Base-by-base conservation (phyloP, 2,329 filamentous ascomycete species). In the Penicillium brevicompactum region DNA sequence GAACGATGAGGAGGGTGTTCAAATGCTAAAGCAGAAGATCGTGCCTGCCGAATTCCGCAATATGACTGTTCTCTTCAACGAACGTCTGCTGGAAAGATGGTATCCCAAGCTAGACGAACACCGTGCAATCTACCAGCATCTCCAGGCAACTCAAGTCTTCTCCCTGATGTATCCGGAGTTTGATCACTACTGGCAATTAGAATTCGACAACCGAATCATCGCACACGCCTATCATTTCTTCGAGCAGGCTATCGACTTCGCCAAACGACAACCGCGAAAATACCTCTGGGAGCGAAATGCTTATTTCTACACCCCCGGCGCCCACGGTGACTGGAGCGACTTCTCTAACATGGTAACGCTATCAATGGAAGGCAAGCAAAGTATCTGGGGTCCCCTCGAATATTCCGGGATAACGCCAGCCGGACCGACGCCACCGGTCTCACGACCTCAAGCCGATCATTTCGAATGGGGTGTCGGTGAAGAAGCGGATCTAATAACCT, bases 121-220 rank as follows among this genome's bases (percentile, higher is more conserved):
- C 8, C 46, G 49, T 11, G 43, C 53, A 2, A 43, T 52, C 16
- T 45, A 27, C n/a, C 53, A 56, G 30, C 87, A 90, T 65, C 90
- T 87, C 79, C 80, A 91, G 62, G 87, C 88, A 5, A 80, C 92
- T 2, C 89, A 92, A 68, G 87, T 87, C 73, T 92, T 92, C 68
- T 84, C 84, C 57, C 81, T 87, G 62, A 85, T 87, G 43, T 85
- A 90, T 63, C 88, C 87, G 0, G 84, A 91, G 63, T 92, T 88
- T 59, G 87, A 91, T 62, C 90, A 83, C 64, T 79, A 90, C 60
- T 92, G 89, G 88, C 91, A 91, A 68, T 91, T 88, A 87, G 90
- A 92, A 68, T 87, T 90, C 70, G 89, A 92, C 67, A 85, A 87
- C 37, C 82, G 90, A 45, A 86, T 87, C 66, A 89, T 85, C 0